Conservation (phyloP, 2,329 filamentous ascomycete genomes). For the Elsinoe batatas region DNA sequence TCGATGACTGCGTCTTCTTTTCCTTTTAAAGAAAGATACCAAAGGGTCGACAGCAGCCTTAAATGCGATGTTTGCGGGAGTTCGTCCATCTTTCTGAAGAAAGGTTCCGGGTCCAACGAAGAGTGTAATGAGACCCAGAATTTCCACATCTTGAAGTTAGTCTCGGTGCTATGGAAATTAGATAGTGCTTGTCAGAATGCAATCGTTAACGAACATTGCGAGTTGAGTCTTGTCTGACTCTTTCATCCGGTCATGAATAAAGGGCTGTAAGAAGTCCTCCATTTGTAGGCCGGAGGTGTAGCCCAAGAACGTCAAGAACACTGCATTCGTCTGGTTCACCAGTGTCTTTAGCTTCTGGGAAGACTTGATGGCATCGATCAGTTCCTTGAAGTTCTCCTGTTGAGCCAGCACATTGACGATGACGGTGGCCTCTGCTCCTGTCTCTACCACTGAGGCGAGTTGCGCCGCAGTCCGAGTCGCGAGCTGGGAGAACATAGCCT, state of each 20-base stretch:
- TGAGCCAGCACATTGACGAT: neutral
- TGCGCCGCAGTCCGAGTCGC: conserved; percentile 2
- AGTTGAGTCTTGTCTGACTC: no score
- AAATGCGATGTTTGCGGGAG: neutral
- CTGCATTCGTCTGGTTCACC: no score
- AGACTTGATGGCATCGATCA: neutral
- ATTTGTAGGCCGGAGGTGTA: no score
- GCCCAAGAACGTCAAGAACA: no score
- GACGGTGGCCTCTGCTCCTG: neutral
- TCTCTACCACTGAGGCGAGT: neutral
- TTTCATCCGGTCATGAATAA: no score
- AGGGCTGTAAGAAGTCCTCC: no score
- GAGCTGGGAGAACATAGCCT: conserved; percentile 3
- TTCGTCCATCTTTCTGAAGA: neutral
- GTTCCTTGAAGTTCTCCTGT: neutral
- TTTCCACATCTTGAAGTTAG: conserved; percentile 3
- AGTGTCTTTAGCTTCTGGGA: no score
- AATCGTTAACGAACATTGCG: no score
- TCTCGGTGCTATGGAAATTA: neutral
- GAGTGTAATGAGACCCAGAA: neutral
- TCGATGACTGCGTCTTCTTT: neutral
- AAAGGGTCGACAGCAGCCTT: neutral
- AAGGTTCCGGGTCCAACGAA: neutral
- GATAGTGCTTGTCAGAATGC: neutral
- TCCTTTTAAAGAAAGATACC: neutral